Percentiles rank a stretch among this genome's conserved stretches.
phyloP scores from a whole-genome alignment of 1,284 basidiomycete species.

The Pseudomicrostroma phylloplanum region DNA sequence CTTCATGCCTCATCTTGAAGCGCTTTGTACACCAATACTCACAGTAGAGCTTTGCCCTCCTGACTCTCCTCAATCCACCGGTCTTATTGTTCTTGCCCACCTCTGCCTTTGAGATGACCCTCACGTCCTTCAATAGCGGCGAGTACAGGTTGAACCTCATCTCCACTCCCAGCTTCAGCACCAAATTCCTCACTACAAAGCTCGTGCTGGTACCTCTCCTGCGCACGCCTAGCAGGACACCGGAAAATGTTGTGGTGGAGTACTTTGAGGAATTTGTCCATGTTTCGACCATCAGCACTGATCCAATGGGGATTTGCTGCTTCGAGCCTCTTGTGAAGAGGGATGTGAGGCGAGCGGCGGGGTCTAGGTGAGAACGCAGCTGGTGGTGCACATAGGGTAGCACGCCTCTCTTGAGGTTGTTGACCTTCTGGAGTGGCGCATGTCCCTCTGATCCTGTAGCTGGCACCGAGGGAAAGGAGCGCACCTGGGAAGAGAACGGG shows the following conservation, averaged over 20 bases:
- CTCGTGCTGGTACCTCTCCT: slow-evolving; percentile 41
- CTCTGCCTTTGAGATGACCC: slow-evolving; percentile 39
- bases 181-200: slow-evolving; percentile 46
- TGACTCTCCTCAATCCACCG: slow-evolving; percentile 31
- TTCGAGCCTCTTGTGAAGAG: slow-evolving; percentile 39
- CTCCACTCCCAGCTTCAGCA: slow-evolving; percentile 49
- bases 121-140: slow-evolving; percentile 45
- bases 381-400: slow-evolving; percentile 36
- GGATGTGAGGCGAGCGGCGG: slow-evolving; percentile 32
- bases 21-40: no score
- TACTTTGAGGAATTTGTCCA: slow-evolving; percentile 37
- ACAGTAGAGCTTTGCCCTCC: slow-evolving; percentile 47
- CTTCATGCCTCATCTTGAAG: no score
- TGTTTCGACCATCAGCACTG: slow-evolving; percentile 45
- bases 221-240: slow-evolving; percentile 43
- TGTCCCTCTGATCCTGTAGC: slow-evolving; percentile 6
- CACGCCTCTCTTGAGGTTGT: slow-evolving; percentile 27
- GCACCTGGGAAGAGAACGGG: slow-evolving; percentile 32
- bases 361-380: slow-evolving; percentile 37
- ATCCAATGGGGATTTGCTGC: slow-evolving; percentile 35
- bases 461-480: slow-evolving; percentile 10
- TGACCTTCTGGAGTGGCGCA: slow-evolving; percentile 26
- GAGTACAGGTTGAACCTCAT: slow-evolving; percentile 46
- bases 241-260: slow-evolving; percentile 41
- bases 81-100: slow-evolving; percentile 20